A percentile compares a stretch with the other conserved stretches of the same genome.
Conservation (phyloP, 1,284 basidiomycete genomes). For the Golubevia sp. region DNA sequence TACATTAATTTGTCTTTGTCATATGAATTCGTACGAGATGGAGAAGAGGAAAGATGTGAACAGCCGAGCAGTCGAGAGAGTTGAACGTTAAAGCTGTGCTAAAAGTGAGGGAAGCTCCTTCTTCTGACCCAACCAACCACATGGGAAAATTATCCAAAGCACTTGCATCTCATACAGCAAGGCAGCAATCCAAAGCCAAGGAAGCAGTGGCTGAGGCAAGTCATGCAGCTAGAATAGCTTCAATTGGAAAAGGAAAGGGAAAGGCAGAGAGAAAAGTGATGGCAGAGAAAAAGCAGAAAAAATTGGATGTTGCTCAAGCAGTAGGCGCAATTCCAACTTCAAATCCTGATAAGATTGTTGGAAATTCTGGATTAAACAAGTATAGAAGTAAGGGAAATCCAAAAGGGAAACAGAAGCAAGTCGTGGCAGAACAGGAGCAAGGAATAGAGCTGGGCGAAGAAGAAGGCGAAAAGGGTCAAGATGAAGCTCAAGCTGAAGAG, state of each 20-base stretch:
- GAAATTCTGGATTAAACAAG: background rate
- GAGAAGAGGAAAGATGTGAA: too few species aligned
- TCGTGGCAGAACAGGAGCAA: slow-evolving; percentile 9
- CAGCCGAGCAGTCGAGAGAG: too few species aligned
- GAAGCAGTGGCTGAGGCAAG: slow-evolving; percentile 29
- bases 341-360: background rate
- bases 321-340: background rate
- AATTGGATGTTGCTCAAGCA: slow-evolving; percentile 8
- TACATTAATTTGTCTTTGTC: too few species aligned
- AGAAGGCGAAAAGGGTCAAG: slow-evolving; percentile 10
- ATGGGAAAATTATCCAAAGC: slow-evolving; percentile 29
- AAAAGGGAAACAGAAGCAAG: background rate
- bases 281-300: slow-evolving; percentile 8
- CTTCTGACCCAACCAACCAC: too few species aligned
- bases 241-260: slow-evolving; percentile 10
- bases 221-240: slow-evolving; percentile 25
- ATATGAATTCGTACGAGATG: too few species aligned
- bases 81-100: too few species aligned
- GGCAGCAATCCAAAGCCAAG: slow-evolving; percentile 21
- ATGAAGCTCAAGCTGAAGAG: slow-evolving; percentile 13
- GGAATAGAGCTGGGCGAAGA: too few species aligned
- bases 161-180: slow-evolving; percentile 22
- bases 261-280: background rate
- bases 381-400: background rate
- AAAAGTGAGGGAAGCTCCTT: too few species aligned